phyloP scores from a whole-genome alignment of 345 rosid species.

The Syzygium grande region DNA sequence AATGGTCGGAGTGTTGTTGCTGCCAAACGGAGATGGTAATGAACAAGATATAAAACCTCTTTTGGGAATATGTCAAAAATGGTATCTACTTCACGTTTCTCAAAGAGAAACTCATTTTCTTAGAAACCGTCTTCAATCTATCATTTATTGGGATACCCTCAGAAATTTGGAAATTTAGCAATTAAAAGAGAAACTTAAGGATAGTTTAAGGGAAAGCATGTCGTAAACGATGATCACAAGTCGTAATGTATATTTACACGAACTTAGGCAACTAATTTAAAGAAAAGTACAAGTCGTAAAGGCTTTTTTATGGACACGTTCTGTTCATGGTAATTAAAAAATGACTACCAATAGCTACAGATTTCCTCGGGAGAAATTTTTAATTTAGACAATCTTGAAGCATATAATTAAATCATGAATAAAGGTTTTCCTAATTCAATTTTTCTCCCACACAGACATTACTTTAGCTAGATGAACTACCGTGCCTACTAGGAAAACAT shows the following conservation, averaged over 20 bases:
- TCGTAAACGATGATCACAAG: not conserved
- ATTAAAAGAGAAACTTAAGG: not conserved
- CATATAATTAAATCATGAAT: not conserved
- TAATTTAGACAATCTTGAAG: not conserved
- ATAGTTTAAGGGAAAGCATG: not conserved
- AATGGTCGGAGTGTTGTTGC: not conserved
- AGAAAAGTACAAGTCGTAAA: not conserved
- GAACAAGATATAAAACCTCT: not conserved
- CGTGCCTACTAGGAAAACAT: not conserved
- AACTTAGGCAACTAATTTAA: not conserved
- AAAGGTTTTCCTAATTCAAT: not conserved
- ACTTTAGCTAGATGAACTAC: not conserved
- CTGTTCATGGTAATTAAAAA: not conserved
- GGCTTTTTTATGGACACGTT: not conserved
- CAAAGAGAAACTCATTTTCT: not conserved
- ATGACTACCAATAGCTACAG: not conserved
- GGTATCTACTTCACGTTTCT: not conserved
- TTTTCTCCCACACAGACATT: not conserved
- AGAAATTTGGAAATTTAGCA: not conserved
- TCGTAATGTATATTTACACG: not conserved
- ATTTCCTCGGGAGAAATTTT: not conserved
- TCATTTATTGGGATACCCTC: not conserved
- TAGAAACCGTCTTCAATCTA: not conserved
- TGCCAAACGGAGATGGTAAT: not conserved
- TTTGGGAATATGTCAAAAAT: not conserved